Evolutionary conservation across 2,329 filamentous ascomycete genomes (phyloP), one percentile per base, ranked within the genome.

Genomic region (Macrophomina pseudophaseolina): DNA sequence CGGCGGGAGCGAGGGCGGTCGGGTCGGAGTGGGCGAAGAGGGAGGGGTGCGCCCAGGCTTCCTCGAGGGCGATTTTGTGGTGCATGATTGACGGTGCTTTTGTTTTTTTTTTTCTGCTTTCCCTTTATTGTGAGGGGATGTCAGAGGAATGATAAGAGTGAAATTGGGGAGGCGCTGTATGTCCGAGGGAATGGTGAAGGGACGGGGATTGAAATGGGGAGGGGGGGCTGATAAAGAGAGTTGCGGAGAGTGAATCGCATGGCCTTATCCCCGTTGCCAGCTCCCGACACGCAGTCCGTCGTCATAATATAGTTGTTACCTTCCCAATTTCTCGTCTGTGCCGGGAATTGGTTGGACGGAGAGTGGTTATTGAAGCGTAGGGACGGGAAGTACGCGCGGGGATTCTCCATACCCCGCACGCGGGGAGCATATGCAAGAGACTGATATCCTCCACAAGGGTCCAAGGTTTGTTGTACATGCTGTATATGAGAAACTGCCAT

Each of bases 41-140:
- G 4, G 44, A 23, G 4, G 58, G 58, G 30, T 49, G 28, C 30
- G 58, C 44, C 30, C 42, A 62, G 58, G 58, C 44, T 62, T 62
- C 58, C 11, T 62, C 44, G 58, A 62, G 58, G 58, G 58, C 58
- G 32, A 62, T 62, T 62, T 62, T 62, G 44, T n/a, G 16, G 58
- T 62, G n/a, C 58, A 62, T 38, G 16, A 18, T 30, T 14, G 38
- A 8, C 2, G 3, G 14, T 8, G 14, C 8, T 14, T 40, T 40
- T 14, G 2, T 14, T 40, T 40, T 40, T 40, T 14, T 40, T 14
- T 40, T 40, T 40, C 4, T 40, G 38, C 38, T 9, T 9, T 40
- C 38, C 8, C 38, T 23, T 23, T 23, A 1, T 23, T 23, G 23
- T 23, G 23, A 23, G 3, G 3, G 23, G 23, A 23, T 23, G 23